A percentile compares a stretch with the other conserved stretches of the same genome.
phyloP scores from a whole-genome alignment of 1,284 basidiomycete species.

The Trichosporon inkin region DNA sequence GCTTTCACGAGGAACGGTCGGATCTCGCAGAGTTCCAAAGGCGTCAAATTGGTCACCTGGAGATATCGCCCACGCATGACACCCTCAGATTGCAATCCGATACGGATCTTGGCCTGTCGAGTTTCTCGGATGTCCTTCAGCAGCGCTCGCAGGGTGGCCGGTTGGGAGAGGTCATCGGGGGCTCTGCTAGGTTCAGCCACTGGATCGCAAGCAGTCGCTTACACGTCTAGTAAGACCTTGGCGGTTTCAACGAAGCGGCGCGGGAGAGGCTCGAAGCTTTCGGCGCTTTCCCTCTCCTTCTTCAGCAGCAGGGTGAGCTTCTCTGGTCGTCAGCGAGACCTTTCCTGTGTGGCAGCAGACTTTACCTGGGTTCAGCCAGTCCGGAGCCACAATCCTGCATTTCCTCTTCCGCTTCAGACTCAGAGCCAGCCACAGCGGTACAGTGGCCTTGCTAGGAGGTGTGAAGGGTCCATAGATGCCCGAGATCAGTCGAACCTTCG shows the following conservation, averaged over 20 bases:
- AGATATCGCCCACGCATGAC: slow-evolving; percentile 55
- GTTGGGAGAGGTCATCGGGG: slow-evolving; percentile 76
- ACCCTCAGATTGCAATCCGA: slow-evolving; percentile 72
- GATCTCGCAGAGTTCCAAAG: slow-evolving; percentile 89
- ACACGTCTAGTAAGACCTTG: slow-evolving; percentile 87
- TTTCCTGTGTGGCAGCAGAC: slow-evolving; percentile 12
- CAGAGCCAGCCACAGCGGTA: slow-evolving; percentile 92
- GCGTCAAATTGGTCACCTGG: slow-evolving; percentile 77
- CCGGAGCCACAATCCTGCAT: slow-evolving; percentile 82
- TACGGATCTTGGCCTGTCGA: slow-evolving; percentile 84
- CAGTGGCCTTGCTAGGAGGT: slow-evolving; percentile 72
- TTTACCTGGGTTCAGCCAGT: slow-evolving; percentile 82
- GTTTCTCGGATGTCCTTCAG: slow-evolving; percentile 93
- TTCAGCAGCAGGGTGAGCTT: slow-evolving; percentile 67
- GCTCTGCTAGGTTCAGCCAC: slow-evolving; percentile 58
- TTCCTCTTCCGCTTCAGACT: slow-evolving; percentile 91
- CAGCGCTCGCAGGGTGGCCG: slow-evolving; percentile 74
- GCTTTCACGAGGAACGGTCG: slow-evolving; percentile 80
- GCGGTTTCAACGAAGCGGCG: slow-evolving; percentile 84
- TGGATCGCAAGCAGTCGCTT: slow-evolving; percentile 41
- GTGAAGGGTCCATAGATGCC: slow-evolving; percentile 88
- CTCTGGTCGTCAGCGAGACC: slow-evolving; percentile 54
- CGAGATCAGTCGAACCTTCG: slow-evolving; percentile 78
- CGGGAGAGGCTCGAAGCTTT: slow-evolving; percentile 70
- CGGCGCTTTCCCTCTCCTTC: slow-evolving; percentile 63